Evolutionary conservation across 208 protist genomes (phyloP).

Genomic region (Zelonia costaricensis): DNA sequence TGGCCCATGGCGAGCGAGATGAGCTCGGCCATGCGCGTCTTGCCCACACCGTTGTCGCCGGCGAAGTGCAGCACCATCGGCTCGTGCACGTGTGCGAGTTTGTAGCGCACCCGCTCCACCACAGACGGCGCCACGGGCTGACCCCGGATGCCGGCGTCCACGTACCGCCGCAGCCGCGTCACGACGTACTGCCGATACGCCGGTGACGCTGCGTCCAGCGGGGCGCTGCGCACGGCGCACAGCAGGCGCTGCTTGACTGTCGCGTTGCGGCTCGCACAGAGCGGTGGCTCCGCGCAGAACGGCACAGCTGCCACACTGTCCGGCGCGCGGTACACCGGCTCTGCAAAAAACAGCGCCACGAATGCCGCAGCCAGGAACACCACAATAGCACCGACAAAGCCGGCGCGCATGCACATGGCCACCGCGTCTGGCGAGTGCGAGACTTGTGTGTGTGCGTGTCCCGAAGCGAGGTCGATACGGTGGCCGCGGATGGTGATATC

Average conservation of each 20-base stretch:
- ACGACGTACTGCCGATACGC: slow-evolving; percentile 44
- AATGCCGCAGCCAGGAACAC: neutral
- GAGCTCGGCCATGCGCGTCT: slow-evolving; percentile 66
- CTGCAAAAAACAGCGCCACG: neutral
- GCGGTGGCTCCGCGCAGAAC: slow-evolving; percentile 26
- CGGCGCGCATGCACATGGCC: neutral
- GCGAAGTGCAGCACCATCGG: slow-evolving; percentile 74
- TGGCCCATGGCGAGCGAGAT: slow-evolving; percentile 70
- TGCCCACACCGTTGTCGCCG: slow-evolving; percentile 86
- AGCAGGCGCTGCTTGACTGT: slow-evolving; percentile 16
- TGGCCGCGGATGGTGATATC: no score
- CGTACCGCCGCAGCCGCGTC: slow-evolving; percentile 30
- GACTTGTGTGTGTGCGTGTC: no score
- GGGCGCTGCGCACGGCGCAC: slow-evolving; percentile 15
- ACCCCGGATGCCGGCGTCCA: slow-evolving; percentile 37
- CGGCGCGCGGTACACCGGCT: slow-evolving; percentile 1
- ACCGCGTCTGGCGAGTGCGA: no score
- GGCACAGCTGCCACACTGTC: neutral
- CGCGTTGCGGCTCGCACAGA: slow-evolving; percentile 26
- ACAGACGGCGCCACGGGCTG: slow-evolving; percentile 51
- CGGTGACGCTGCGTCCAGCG: slow-evolving; percentile 10
- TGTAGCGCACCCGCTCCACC: slow-evolving; percentile 36
- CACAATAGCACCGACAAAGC: neutral
- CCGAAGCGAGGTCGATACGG: no score
- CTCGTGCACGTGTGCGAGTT: slow-evolving; percentile 49